Conservation (phyloP, 768 basidiomycete species). For the Leccinum aurantiacum region DNA sequence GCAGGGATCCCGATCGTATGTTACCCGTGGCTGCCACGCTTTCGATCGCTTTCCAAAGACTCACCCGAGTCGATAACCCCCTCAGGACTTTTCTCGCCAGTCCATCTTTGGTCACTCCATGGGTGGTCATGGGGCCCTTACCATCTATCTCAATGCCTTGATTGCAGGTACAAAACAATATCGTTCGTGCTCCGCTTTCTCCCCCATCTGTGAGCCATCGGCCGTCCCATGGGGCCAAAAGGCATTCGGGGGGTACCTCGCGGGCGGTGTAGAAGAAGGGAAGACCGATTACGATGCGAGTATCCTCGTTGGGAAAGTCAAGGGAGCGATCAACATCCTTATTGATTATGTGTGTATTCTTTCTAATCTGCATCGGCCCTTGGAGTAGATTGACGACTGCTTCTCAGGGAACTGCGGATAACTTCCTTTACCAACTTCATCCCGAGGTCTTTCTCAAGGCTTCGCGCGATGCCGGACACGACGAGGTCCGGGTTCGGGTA, state of each 20-base stretch:
- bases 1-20: slow-evolving; percentile 77
- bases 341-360: slow-evolving; percentile 74
- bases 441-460: slow-evolving; percentile 87
- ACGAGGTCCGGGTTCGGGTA: slow-evolving; percentile 74
- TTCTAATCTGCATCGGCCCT: neutral
- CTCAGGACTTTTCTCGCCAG: slow-evolving; percentile 75
- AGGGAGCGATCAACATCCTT: slow-evolving; percentile 71
- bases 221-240: slow-evolving; percentile 90
- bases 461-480: slow-evolving; percentile 69
- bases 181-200: slow-evolving; percentile 86
- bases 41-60: neutral
- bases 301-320: slow-evolving; percentile 64
- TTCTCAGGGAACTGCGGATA: slow-evolving; percentile 71
- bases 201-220: slow-evolving; percentile 83
- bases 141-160: slow-evolving; percentile 77
- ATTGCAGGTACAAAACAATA: slow-evolving; percentile 58
- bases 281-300: slow-evolving; percentile 78
- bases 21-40: slow-evolving; percentile 9
- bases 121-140: slow-evolving; percentile 95
- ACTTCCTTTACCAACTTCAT: slow-evolving; percentile 84
- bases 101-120: slow-evolving; percentile 97
- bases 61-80: neutral
- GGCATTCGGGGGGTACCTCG: slow-evolving; percentile 84
- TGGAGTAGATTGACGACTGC: slow-evolving; percentile 1
- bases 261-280: slow-evolving; percentile 76